These are phyloP conservation scores for Hortiboletus flavorubellus DNA, from an alignment of 768 basidiomycete species.

Conservation along the genomic window DNA sequence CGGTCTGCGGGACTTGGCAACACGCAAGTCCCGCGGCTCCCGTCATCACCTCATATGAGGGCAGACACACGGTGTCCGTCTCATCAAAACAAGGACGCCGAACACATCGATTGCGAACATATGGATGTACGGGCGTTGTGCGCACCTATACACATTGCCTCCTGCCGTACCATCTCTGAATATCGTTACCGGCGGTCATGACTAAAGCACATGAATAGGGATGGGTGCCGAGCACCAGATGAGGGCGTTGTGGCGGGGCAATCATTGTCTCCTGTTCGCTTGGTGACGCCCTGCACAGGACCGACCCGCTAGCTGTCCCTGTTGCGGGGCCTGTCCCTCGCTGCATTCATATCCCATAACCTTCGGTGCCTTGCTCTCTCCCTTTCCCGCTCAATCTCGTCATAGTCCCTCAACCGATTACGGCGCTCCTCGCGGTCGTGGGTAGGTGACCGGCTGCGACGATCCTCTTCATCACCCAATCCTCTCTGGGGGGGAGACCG, in stretches of 20 bases:
- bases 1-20: conserved; percentile 4
- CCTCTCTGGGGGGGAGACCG: conserved; percentile 31
- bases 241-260: neutral
- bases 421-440: conserved; percentile 19
- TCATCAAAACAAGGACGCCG: conserved; percentile 23
- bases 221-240: conserved; percentile 5
- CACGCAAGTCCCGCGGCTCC: neutral
- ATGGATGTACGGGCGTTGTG: conserved; percentile 10
- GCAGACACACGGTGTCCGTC: neutral
- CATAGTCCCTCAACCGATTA: conserved; percentile 24
- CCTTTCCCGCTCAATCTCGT: conserved; percentile 24
- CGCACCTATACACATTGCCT: conserved; percentile 16
- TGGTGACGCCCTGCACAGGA: conserved; percentile 5
- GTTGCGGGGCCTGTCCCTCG: conserved; percentile 35
- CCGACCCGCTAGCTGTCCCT: conserved; percentile 18
- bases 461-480: conserved; percentile 13
- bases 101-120: conserved; percentile 11
- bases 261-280: conserved; percentile 1
- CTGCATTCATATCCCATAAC: conserved; percentile 48
- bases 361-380: conserved; percentile 45
- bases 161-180: conserved; percentile 16
- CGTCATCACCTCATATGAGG: conserved; percentile 2
- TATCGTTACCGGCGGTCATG: conserved; percentile 11
- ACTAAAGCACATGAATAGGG: conserved; percentile 8
- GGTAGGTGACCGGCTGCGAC: conserved; percentile 33